phyloP scores from a whole-genome alignment of 164 flowering plant species.

The Umbilicus rupestris region DNA sequence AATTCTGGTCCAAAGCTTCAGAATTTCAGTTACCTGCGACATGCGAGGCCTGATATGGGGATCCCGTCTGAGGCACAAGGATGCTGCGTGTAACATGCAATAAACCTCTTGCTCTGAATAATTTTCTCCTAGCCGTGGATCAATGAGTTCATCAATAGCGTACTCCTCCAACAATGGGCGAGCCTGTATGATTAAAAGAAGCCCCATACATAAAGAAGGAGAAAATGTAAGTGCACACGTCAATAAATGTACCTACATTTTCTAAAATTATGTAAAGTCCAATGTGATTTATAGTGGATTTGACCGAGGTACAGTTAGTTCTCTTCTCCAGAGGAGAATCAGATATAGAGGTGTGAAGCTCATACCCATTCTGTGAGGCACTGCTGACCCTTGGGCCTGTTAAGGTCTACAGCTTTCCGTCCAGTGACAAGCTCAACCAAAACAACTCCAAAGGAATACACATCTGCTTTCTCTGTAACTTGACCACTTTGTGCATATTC shows the following conservation, averaged over 20 bases:
- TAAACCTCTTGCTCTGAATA: constrained; percentile 42
- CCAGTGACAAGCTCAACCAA: constrained; percentile 89
- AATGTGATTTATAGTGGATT: no score
- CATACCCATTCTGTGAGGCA: constrained; percentile 94
- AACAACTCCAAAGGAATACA: constrained; percentile 88
- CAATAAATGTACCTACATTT: no score
- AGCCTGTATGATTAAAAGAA: no score
- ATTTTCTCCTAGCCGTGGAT: constrained; percentile 36
- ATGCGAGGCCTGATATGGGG: constrained; percentile 56
- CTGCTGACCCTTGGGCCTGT: constrained; percentile 89
- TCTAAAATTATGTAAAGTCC: no score
- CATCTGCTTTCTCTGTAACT: constrained; percentile 94
- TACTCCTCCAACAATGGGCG: constrained; percentile 45
- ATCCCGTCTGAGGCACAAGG: constrained; percentile 54
- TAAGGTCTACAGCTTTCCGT: constrained; percentile 83
- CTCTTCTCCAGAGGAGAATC: no score
- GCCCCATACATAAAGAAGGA: no score
- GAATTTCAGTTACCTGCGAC: constrained; percentile 54
- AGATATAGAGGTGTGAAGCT: not conserved
- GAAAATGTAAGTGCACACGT: no score
- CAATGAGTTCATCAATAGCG: constrained; percentile 42
- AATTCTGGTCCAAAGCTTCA: not conserved
- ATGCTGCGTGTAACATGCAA: constrained; percentile 72
- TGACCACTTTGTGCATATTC: constrained; percentile 97
- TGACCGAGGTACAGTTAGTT: no score